These are phyloP conservation scores for Triticum monococcum DNA, from an alignment of 176 grass and related monocot genomes.

Conservation along the genomic window DNA sequence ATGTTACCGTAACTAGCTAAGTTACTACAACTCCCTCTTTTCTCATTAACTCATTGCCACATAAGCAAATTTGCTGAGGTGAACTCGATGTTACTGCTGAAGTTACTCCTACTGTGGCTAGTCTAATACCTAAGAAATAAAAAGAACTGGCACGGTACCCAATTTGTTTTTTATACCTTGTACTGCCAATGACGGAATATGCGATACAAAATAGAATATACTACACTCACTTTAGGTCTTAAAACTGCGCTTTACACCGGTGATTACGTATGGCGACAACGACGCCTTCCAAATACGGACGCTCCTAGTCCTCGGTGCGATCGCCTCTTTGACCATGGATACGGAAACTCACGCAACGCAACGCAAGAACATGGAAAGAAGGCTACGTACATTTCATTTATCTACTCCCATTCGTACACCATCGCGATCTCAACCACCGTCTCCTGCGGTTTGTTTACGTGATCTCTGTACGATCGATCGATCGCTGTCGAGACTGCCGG, in stretches of 20 bases:
- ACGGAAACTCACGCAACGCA: neutral
- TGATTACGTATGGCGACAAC: neutral
- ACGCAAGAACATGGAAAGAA: neutral
- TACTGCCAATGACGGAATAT: neutral
- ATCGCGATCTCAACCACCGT: neutral
- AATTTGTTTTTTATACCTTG: neutral
- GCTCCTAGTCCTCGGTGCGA: neutral
- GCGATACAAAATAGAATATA: neutral
- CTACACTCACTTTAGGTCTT: neutral
- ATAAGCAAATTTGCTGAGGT: too few species aligned
- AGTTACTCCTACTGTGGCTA: too few species aligned
- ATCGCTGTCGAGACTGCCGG: slow-evolving; percentile 40
- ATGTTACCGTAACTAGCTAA: too few species aligned
- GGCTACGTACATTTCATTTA: neutral
- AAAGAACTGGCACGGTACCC: too few species aligned
- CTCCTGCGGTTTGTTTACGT: neutral
- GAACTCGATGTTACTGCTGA: too few species aligned
- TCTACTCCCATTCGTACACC: neutral
- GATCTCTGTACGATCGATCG: neutral
- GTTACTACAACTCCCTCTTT: too few species aligned
- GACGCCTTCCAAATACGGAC: neutral
- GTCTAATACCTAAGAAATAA: too few species aligned
- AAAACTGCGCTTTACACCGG: neutral
- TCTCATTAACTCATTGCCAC: too few species aligned
- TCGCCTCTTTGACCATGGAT: neutral